Percentiles rank a stretch among this genome's conserved stretches.
Evolutionary conservation across 2,329 filamentous ascomycete genomes (phyloP).

Genomic region (Stachybotrys echinatus): DNA sequence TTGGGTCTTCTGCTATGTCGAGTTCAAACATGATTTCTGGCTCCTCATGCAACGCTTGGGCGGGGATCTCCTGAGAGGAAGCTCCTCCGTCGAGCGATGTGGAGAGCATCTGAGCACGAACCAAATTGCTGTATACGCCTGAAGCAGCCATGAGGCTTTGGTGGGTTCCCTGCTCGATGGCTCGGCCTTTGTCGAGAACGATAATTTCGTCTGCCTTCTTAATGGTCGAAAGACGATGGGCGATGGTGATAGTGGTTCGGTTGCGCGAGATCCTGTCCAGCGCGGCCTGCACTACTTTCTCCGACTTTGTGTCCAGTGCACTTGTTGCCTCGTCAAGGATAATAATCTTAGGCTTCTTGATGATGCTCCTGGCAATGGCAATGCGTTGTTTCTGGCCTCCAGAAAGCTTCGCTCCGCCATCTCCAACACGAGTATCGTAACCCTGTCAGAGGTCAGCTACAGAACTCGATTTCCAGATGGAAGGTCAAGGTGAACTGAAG

Average conservation of each 20-base stretch:
- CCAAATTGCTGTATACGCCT: slow-evolving; percentile 22
- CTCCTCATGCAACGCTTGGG: background rate
- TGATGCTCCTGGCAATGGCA: background rate
- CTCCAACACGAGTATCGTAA: background rate
- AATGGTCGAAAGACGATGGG: slow-evolving; percentile 56
- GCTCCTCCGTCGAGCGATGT: background rate
- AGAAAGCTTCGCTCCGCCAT: background rate
- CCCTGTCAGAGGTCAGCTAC: background rate
- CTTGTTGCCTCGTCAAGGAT: slow-evolving; percentile 65
- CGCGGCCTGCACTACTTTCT: slow-evolving; percentile 38
- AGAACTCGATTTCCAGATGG: too few species aligned
- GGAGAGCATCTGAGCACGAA: slow-evolving; percentile 14
- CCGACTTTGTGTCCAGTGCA: slow-evolving; percentile 34
- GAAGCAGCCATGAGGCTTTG: slow-evolving; percentile 47
- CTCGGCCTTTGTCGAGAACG: slow-evolving; percentile 53
- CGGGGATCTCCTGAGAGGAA: too few species aligned
- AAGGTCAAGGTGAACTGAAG: too few species aligned
- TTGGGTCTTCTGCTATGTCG: background rate
- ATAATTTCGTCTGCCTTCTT: slow-evolving; percentile 61
- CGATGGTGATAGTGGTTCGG: slow-evolving; percentile 63
- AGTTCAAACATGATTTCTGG: background rate
- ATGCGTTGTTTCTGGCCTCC: background rate
- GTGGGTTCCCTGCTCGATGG: slow-evolving; percentile 59
- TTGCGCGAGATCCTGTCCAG: slow-evolving; percentile 28
- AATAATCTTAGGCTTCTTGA: slow-evolving; percentile 43